Percentiles rank a stretch among this genome's conserved stretches.
phyloP scores from a whole-genome alignment of 352 stramenopile species.

The Phytopythium helicoides region DNA sequence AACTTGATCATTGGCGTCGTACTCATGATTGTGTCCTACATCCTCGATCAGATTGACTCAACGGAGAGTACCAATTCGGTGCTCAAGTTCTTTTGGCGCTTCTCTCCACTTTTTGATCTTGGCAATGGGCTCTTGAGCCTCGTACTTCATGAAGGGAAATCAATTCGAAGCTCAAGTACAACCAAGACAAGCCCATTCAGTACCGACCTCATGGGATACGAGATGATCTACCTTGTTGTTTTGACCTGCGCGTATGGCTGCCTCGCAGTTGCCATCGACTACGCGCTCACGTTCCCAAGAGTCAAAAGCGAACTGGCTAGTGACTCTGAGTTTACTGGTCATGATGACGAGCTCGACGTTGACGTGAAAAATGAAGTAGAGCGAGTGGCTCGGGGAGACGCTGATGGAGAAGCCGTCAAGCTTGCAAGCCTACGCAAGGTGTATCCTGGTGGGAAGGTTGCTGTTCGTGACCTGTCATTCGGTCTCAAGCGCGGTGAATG shows the following conservation, averaged over 20 bases:
- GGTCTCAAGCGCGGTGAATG: conserved; percentile 84
- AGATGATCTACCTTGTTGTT: conserved; percentile 51
- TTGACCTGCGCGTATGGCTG: conserved; percentile 48
- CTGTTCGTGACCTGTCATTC: conserved; percentile 76
- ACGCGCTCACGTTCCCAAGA: conserved; percentile 47
- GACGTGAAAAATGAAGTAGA: conserved; percentile 5
- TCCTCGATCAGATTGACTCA: conserved; percentile 46
- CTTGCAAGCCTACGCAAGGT: conserved; percentile 41
- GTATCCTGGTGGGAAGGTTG: conserved; percentile 63
- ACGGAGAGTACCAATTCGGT: conserved; percentile 41
- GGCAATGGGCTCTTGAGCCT: conserved; percentile 46
- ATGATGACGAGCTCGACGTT: not conserved
- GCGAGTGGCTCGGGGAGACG: conserved; percentile 4
- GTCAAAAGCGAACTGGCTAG: conserved; percentile 26
- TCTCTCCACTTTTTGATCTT: conserved; percentile 65
- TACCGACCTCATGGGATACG: conserved; percentile 57
- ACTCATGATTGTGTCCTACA: conserved; percentile 58
- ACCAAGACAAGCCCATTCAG: conserved; percentile 50
- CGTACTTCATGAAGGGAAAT: conserved; percentile 34
- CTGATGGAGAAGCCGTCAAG: conserved; percentile 31
- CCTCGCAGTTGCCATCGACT: conserved; percentile 43
- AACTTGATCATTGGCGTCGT: conserved; percentile 66
- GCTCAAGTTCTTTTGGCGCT: conserved; percentile 67
- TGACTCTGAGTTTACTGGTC: too few species aligned
- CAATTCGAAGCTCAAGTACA: conserved; percentile 23